These are phyloP conservation scores for Hypoxylon sp. DNA, from an alignment of 2,329 filamentous ascomycete genomes.

Conservation along the genomic window DNA sequence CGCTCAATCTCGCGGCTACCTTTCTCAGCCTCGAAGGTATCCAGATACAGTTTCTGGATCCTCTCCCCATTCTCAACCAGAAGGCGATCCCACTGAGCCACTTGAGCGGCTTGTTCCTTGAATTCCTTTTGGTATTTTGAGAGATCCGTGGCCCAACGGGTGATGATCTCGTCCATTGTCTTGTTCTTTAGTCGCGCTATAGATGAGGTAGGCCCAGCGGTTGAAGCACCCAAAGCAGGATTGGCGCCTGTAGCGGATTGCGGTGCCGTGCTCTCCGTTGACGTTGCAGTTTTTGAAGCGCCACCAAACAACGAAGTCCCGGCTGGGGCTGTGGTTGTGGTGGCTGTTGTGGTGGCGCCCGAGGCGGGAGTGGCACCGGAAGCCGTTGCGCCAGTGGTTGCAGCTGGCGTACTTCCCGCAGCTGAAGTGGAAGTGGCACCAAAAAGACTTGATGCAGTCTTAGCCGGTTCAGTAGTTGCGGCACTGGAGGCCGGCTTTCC, in stretches of 20 bases:
- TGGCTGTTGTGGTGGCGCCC: constrained; percentile 51
- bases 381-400: constrained; percentile 51
- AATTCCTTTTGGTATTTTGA: constrained; percentile 98
- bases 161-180: constrained; percentile 99
- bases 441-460: constrained; percentile 51
- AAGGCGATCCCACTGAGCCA: constrained; percentile 91
- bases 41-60: constrained; percentile 92
- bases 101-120: constrained; percentile 87
- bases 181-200: constrained; percentile 96
- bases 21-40: constrained; percentile 93
- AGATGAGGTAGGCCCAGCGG: constrained; percentile 83
- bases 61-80: constrained; percentile 95
- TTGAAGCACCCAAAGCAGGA: constrained; percentile 76
- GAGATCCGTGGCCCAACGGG: constrained; percentile 93
- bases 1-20: constrained; percentile 95
- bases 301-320: constrained; percentile 52
- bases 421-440: constrained; percentile 47
- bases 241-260: constrained; percentile 45
- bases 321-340: constrained; percentile 53
- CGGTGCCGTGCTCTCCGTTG: constrained; percentile 51
- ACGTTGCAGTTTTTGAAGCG: constrained; percentile 53
- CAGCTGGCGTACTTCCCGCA: constrained; percentile 43
- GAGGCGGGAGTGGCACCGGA: constrained; percentile 48
- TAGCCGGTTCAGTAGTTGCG: constrained; percentile 51
- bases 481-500: constrained; percentile 44